phyloP scores from a whole-genome alignment of 139 green algal species.

The Coccomyxa sp. region DNA sequence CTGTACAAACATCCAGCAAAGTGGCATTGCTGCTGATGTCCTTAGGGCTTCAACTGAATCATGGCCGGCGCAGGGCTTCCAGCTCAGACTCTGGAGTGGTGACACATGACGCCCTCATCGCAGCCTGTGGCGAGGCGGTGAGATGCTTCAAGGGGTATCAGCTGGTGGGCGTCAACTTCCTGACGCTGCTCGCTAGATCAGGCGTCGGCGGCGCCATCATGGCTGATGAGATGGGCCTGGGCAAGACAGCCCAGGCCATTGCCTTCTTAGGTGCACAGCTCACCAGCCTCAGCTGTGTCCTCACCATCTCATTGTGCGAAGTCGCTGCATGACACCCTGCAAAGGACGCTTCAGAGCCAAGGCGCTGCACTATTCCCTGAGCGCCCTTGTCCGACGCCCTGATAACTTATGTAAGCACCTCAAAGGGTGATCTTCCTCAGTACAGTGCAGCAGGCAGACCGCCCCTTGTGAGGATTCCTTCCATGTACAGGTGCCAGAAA shows the following conservation, averaged over 20 bases:
- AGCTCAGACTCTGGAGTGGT: too few relatives aligned
- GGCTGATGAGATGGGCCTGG: constrained; percentile 82
- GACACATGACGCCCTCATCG: constrained; percentile 34
- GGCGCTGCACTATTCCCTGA: too few relatives aligned
- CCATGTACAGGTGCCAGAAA: too few relatives aligned
- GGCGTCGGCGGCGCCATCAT: constrained; percentile 69
- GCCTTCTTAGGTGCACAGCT: constrained; percentile 66
- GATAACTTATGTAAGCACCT: too few relatives aligned
- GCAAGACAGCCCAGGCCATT: constrained; percentile 90
- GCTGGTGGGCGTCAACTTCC: constrained; percentile 92
- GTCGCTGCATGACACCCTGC: not conserved
- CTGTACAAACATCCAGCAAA: too few relatives aligned
- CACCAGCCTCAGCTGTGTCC: not conserved
- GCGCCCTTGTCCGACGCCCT: too few relatives aligned
- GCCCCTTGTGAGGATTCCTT: too few relatives aligned
- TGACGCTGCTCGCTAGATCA: constrained; percentile 74
- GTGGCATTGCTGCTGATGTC: too few relatives aligned
- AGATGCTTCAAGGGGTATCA: constrained; percentile 84
- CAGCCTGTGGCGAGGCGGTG: constrained; percentile 48
- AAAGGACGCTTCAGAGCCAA: not conserved
- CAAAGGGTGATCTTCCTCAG: not conserved
- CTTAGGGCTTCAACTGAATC: too few relatives aligned
- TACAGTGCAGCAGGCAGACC: too few relatives aligned
- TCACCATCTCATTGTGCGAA: not conserved
- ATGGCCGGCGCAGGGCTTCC: too few relatives aligned